Base-by-base conservation (phyloP, 169 alveolate species). In the Plasmodium chabaudi region DNA sequence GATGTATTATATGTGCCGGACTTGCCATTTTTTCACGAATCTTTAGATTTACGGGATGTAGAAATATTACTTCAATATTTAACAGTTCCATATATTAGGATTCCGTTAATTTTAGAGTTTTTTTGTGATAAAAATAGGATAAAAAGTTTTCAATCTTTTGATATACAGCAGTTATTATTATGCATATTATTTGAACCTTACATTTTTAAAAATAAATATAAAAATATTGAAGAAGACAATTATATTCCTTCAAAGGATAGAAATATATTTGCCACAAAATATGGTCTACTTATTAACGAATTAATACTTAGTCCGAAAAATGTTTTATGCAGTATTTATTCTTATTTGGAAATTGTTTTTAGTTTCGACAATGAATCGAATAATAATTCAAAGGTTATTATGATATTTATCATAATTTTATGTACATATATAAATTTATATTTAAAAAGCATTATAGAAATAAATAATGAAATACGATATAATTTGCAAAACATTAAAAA, bases 61-160 rank as follows among this genome's bases (percentile, higher is more conserved):
- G 97, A 95, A 75, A 90, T 95, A 12, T 68, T 95, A 19, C 67
- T 95, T 13, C 97, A 95, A 89, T 95, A 95, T 87, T 94, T 95
- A 46, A 95, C 97, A 12, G 95, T 97, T 0, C 93, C 97, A 13
- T 95, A 95, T 82, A 92, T 95, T 59, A 89, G 97, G 19, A 95
- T 95, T 23, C 97, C 97, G 47, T 93, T 95, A 27, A 90, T 95
- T 55, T 73, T 94, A 87, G 96, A 94, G 73, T 95, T 95, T 84
- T 94, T 95, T 75, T 79, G 95, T 21, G 94, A 91, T 57, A 97
- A 95, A 65, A 93, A 92, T 17, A 87, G 94, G 34, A 75, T 95
- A 42, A 92, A 88, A 42, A 71, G 93, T 46, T 91, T 92, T 25
- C 74, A 89, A 23, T 88, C 91, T 1, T 94, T 93, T 60, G 94